Base-by-base conservation (phyloP, 2,329 filamentous ascomycete species). In the Anthostomella pinea region DNA sequence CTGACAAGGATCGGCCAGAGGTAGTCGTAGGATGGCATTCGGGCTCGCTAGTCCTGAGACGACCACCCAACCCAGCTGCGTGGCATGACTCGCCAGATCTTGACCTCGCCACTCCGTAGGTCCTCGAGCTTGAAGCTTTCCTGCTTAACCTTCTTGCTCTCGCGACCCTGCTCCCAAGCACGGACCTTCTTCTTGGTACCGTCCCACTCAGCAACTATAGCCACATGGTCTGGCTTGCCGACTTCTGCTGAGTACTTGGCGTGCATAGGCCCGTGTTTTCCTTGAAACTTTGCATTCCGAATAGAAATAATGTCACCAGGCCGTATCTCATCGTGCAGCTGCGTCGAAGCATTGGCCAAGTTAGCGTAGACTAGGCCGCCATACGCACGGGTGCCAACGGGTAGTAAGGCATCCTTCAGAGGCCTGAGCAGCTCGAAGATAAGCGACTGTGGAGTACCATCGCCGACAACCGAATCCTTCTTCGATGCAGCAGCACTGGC, bases 121-220 rank as follows among this genome's bases (percentile, higher is more conserved):
- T 98, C 93, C 28, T 90, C 89, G 43, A 98, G 75, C 68, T 90
- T 87, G 68, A 91, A 97, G 66, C 89, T 95, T 71, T 97, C 91
- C 43, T 87, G 70, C 69, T 94, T 93, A 36, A 94, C 83, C 71
- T 96, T 97, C 64, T 85, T 91, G 61, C 81, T 90, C 69, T 97
- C 91, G 10, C 91, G 73, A 0, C 91, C 91, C 60, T 98, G 93
- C 63, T 97, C 93, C 87, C 88, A 97, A 2, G 84, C 90, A 18
- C 90, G 72, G 17, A 98, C 84, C 73, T 97, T 96, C 75, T 95
- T 95, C 77, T 96, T 95, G 25, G 88, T 95, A 3, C 93, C 93
- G 62, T 98, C 93, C 93, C 93, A 98, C 62, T 98, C 93, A 8
- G 88, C 79, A 4, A 98, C 91, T 3, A 98, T 70, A 2, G 79